Evolutionary conservation across 805 yeast species (phyloP).

Genomic region (Wickerhamomyces subpelliculosus): DNA sequence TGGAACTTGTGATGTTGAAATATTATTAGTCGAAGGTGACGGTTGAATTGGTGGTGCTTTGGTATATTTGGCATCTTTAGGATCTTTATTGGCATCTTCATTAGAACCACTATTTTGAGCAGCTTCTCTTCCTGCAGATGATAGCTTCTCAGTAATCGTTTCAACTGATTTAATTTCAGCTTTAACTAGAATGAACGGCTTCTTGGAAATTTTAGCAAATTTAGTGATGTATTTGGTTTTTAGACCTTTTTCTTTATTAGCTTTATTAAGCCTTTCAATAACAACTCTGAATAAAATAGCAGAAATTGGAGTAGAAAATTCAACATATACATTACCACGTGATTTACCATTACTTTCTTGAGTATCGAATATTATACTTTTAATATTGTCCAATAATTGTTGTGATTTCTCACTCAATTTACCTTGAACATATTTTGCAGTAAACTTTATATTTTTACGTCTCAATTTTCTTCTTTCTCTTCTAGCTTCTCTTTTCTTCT

Average conservation of each 20-base stretch:
- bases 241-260: constrained; percentile 3
- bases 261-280: constrained; percentile 9
- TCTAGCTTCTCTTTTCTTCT: not conserved
- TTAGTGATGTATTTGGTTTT: constrained; percentile 7
- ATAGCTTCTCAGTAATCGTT: not conserved
- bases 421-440: constrained; percentile 3
- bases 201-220: constrained; percentile 10
- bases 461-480: constrained; percentile 1
- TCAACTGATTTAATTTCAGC: not conserved
- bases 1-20: not conserved
- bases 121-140: no score
- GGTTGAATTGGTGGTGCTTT: no score
- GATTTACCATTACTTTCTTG: constrained; percentile 14
- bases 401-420: constrained; percentile 3
- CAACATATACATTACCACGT: constrained; percentile 12
- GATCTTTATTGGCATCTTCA: no score
- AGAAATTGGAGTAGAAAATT: constrained; percentile 5
- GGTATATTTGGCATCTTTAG: no score
- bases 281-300: constrained; percentile 12
- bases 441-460: not conserved
- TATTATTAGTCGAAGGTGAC: no score
- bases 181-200: constrained; percentile 8
- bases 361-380: constrained; percentile 6
- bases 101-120: no score
- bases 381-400: constrained; percentile 5